Evolutionary conservation across 371 early-diverging fungal genomes (phyloP).

Genomic region (Mucor lusitanicus): DNA sequence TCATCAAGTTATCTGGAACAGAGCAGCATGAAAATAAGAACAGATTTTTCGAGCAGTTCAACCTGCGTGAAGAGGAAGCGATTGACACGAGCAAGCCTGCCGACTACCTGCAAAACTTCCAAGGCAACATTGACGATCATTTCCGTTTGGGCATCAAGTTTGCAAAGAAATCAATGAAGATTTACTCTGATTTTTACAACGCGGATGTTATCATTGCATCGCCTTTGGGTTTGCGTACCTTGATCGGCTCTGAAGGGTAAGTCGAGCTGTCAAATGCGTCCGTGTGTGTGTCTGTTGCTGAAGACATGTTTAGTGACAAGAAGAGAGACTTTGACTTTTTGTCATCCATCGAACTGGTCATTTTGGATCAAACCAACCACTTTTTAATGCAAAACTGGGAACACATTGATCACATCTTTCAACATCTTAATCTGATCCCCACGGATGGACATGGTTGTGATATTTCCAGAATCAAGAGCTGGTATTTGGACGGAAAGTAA

Average conservation of each 20-base stretch:
- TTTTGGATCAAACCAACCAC: conserved; percentile 85
- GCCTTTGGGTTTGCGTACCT: conserved; percentile 89
- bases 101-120: conserved; percentile 84
- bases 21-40: conserved; percentile 84
- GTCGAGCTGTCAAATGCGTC: neutral
- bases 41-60: conserved; percentile 80
- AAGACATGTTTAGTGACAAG: conserved; percentile 58
- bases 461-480: conserved; percentile 88
- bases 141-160: conserved; percentile 95
- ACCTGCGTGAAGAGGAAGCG: conserved; percentile 53
- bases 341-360: conserved; percentile 88
- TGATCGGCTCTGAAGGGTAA: conserved; percentile 81
- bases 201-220: conserved; percentile 93
- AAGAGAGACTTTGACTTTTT: conserved; percentile 92
- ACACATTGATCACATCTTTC: conserved; percentile 83
- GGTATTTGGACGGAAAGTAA: conserved; percentile 82
- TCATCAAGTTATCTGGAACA: conserved; percentile 77
- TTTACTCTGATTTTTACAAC: conserved; percentile 86
- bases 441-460: conserved; percentile 89
- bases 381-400: conserved; percentile 99
- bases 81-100: conserved; percentile 74
- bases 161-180: conserved; percentile 80
- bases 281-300: neutral
- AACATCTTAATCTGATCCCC: conserved; percentile 85
- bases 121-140: conserved; percentile 94